Percentiles rank a stretch among this genome's conserved stretches.
Evolutionary conservation across 495 filamentous ascomycete genomes (phyloP).

Genomic region (Penicillium diatomitis): DNA sequence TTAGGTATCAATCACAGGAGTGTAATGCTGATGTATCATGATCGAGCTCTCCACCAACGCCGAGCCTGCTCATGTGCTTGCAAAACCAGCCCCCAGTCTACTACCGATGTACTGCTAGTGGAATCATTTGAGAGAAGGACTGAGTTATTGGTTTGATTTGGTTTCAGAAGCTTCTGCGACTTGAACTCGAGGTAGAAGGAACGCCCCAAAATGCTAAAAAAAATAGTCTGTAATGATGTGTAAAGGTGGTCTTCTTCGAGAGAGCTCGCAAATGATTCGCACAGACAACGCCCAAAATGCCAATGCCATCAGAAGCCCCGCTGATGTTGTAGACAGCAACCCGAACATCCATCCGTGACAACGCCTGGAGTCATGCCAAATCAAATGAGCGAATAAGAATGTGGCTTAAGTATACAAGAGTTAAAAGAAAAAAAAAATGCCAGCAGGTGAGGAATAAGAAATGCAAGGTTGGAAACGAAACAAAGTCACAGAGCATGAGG

Average conservation of each 20-base stretch:
- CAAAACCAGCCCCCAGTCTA: too few relatives aligned
- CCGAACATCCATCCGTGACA: slow-evolving; percentile 18
- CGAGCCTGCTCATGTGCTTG: too few relatives aligned
- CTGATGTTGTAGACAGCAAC: slow-evolving; percentile 2
- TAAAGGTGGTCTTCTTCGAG: background rate
- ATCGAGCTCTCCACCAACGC: too few relatives aligned
- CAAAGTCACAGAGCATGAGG: slow-evolving; percentile 24
- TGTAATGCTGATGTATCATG: too few relatives aligned
- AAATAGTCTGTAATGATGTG: too few relatives aligned
- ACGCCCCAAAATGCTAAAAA: slow-evolving; percentile 21
- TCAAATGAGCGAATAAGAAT: too few relatives aligned
- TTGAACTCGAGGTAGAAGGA: slow-evolving; percentile 3
- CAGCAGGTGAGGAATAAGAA: background rate
- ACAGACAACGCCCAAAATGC: slow-evolving; percentile 17
- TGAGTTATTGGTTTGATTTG: slow-evolving; percentile 2
- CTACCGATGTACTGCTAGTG: too few relatives aligned
- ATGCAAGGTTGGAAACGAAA: slow-evolving; percentile 4
- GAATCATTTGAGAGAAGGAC: too few relatives aligned
- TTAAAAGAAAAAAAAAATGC: background rate
- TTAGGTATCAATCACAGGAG: too few relatives aligned
- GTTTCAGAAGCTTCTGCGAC: slow-evolving; percentile 9
- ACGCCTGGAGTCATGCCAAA: too few relatives aligned
- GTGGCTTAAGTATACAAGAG: slow-evolving; percentile 10
- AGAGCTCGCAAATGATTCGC: background rate
- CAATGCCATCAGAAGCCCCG: slow-evolving; percentile 1